phyloP scores from a whole-genome alignment of 1,284 basidiomycete species.

The Apiotrichum veenhuisii region DNA sequence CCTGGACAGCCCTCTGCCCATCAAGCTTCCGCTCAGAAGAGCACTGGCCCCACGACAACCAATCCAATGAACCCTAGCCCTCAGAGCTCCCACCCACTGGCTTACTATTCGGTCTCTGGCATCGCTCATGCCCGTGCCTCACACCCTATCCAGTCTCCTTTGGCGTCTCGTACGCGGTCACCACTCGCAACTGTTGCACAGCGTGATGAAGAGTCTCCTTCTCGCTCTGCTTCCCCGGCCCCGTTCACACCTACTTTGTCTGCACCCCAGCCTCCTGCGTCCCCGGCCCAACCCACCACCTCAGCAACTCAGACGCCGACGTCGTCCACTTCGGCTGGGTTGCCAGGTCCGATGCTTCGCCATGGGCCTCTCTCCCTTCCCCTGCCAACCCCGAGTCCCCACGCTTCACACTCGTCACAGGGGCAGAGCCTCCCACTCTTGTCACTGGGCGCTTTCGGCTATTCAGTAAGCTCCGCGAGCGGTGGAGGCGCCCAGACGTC shows the following conservation, averaged over 20 bases:
- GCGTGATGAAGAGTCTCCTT: no score
- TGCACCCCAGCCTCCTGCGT: background rate
- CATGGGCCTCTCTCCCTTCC: background rate
- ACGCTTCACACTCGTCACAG: background rate
- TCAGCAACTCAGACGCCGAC: background rate
- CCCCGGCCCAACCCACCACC: background rate
- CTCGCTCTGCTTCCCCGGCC: background rate
- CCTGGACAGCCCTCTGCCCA: no score
- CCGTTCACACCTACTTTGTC: background rate
- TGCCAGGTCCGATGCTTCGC: background rate
- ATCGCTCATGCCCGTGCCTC: no score
- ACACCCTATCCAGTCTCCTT: no score
- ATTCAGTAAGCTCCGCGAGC: background rate
- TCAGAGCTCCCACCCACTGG: no score
- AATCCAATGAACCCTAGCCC: no score
- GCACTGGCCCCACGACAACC: no score
- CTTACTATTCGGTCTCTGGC: no score
- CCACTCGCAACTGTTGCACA: no score
- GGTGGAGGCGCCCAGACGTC: background rate
- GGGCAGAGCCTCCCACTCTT: background rate
- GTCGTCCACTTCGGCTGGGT: background rate
- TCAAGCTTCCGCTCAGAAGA: no score
- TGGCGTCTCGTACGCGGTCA: no score
- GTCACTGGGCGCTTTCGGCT: background rate
- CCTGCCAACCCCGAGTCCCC: background rate